Conservation (phyloP, 2,329 filamentous ascomycete species). For the Colletotrichum zoysiae region DNA sequence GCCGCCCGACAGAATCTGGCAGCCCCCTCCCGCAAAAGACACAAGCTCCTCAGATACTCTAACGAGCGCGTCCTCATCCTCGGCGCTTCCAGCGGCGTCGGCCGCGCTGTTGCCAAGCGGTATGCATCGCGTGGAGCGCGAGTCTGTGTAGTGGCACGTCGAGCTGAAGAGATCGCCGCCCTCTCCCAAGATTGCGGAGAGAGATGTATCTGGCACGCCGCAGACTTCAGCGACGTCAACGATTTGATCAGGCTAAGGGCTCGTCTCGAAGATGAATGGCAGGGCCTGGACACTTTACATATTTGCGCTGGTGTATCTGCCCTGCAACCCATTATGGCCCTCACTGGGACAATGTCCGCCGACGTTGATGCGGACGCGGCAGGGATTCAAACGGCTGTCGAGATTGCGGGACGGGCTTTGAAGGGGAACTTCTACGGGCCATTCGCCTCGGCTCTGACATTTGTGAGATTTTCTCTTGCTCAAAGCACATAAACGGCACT, state of each 20-base stretch:
- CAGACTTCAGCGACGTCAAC: slow-evolving; percentile 25
- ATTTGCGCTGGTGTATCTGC: slow-evolving; percentile 32
- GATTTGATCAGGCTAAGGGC: slow-evolving; percentile 19
- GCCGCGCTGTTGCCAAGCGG: slow-evolving; percentile 27
- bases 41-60: slow-evolving; percentile 6
- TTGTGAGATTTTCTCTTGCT: background rate
- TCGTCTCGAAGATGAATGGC: slow-evolving; percentile 31
- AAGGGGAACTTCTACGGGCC: slow-evolving; percentile 33
- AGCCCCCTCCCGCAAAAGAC: slow-evolving; percentile 17
- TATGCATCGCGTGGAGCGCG: slow-evolving; percentile 31
- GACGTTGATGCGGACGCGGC: slow-evolving; percentile 12
- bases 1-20: slow-evolving; percentile 18
- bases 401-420: slow-evolving; percentile 27
- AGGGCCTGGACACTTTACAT: slow-evolving; percentile 23
- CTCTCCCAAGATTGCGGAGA: slow-evolving; percentile 25
- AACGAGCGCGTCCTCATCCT: slow-evolving; percentile 33
- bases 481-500: background rate
- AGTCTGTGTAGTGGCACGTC: slow-evolving; percentile 29
- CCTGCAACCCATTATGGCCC: slow-evolving; percentile 29
- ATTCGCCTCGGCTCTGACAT: slow-evolving; percentile 20
- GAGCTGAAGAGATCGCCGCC: slow-evolving; percentile 21
- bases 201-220: slow-evolving; percentile 20
- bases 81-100: slow-evolving; percentile 34
- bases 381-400: slow-evolving; percentile 20
- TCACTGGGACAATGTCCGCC: slow-evolving; percentile 19